Base-by-base conservation (phyloP, 163 green algal species). In the Chloroidium sp. region DNA sequence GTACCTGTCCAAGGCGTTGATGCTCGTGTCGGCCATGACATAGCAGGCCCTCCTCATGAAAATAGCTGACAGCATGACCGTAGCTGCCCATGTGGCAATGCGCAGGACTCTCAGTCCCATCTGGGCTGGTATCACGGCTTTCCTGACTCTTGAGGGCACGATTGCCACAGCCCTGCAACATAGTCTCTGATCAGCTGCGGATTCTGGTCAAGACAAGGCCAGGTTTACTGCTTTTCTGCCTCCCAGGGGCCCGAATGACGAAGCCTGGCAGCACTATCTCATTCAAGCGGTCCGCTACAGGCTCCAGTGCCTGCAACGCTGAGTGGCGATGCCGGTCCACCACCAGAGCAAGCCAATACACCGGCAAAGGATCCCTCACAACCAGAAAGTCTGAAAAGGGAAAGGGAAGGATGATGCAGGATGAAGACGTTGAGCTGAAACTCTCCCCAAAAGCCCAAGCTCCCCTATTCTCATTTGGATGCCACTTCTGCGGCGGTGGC, bases 81-180 rank as follows among this genome's bases (percentile, higher is more conserved):
- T 80, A 4, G 85, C 85, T 14, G 72, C 78, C 85, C 85, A 89
- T 12, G 83, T 80, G 1, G 79, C 83, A 0, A 13, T 72, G n/a
- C 85, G 76, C 6, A 79, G 64, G 0, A 77, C 67, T 2, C 64
- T 62, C 67, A 89, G 79, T 2, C 85, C 85, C 58, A 84, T 14
- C 74, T 80, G 77, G 3, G 82, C 75, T 13, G 85, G 85, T 8
- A 81, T 80, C 0, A 78, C 75, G 1, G 79, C 81, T 2, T 69
- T 69, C 13, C 77, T 81, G n/a, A 85, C 69, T 8, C n/a, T 62
- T 2, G 13, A 1, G 0, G 84, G 82, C 78, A 87, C 59, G 59
- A 72, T 62, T 4, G 57, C 59, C 78, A 83, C 36, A 60, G 75
- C 10, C 59, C 74, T 82, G 62, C 69, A 60, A 69, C 14, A 6